Evolutionary conservation across 805 yeast genomes (phyloP), one percentile per base, ranked within the genome.

Genomic region (Candida verbasci): DNA sequence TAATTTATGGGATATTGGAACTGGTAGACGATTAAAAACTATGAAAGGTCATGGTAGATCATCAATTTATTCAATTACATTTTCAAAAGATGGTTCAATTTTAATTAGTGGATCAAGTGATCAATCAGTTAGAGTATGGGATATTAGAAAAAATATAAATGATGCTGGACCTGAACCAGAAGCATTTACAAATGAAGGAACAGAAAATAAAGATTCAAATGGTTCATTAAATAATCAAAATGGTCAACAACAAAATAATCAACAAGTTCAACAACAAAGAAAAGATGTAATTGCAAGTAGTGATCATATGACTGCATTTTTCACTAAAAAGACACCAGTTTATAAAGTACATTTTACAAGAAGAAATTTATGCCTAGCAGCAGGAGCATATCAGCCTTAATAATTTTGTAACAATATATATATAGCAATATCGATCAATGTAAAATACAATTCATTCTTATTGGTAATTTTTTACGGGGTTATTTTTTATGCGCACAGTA

Each of bases 11-110:
- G 99, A 93, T 63, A 79, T 86, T 38, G 95, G 96, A 2, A 76
- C 89, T 2, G 97, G 97, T 16, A 74, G 95, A 46, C 68, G 88
- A 35, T 66, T 93, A 45, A 93, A 93, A 60, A 71, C 86, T 8
- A 86, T 93, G 97, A 76, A 86, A 40, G 98, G 98, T 0, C 98
- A 93, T 56, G 97, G 96, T 21, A 70, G 86, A 45, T 76, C 84
- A 21, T 79, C 95, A 2, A 82, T 93, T 26, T 83, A 89, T 57
- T 86, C 96, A 5, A 67, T 93, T 42, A 72, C 84, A 4, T 91
- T 87, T 58, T 82, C 91, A 25, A 75, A 76, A 48, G 97, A 89
- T 51, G 97, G 97, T 18, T 78, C 85, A 20, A 86, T 88, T 0
- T 70, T 93, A 30, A 89, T 93, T 4, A 83, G 95, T 60, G 87